Conservation (phyloP, 2,329 filamentous ascomycete genomes). For the Blastomyces silverae region DNA sequence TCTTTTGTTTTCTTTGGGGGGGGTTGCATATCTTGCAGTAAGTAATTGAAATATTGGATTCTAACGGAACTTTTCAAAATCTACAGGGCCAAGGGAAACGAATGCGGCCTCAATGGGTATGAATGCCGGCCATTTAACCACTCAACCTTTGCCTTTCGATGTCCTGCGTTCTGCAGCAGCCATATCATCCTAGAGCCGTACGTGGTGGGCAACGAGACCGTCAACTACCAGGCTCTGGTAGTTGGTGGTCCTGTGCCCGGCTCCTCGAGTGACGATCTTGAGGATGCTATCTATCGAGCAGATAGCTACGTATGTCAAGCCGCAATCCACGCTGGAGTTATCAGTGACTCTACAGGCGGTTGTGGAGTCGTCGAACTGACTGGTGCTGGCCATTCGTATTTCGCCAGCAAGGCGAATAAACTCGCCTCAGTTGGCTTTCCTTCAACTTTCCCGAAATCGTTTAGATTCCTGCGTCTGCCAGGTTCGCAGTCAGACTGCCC, state of each 20-base stretch:
- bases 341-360: conserved; percentile 64
- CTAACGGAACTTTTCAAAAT: background rate
- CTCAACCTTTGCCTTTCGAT: conserved; percentile 49
- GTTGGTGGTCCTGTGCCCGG: conserved; percentile 44
- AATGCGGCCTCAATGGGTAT: conserved; percentile 50
- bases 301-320: conserved; percentile 84
- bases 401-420: conserved; percentile 60
- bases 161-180: conserved; percentile 49
- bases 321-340: conserved; percentile 75
- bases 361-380: conserved; percentile 73
- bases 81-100: conserved; percentile 39
- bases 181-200: conserved; percentile 46
- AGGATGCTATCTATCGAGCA: conserved; percentile 64
- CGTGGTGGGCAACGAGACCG: conserved; percentile 46
- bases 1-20: no score
- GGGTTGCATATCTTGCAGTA: background rate
- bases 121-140: conserved; percentile 51
- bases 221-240: conserved; percentile 48
- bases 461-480: conserved; percentile 61
- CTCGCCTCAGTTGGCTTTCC: conserved; percentile 73
- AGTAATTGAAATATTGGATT: background rate
- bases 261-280: conserved; percentile 23
- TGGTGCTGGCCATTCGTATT: conserved; percentile 60
- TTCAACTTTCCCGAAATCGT: conserved; percentile 83
- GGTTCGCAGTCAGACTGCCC: conserved; percentile 54